Percentiles rank a stretch among this genome's conserved stretches.
These are phyloP conservation scores for Zygosaccharomyces siamensis DNA, from an alignment of 805 yeast species.

Conservation along the genomic window DNA sequence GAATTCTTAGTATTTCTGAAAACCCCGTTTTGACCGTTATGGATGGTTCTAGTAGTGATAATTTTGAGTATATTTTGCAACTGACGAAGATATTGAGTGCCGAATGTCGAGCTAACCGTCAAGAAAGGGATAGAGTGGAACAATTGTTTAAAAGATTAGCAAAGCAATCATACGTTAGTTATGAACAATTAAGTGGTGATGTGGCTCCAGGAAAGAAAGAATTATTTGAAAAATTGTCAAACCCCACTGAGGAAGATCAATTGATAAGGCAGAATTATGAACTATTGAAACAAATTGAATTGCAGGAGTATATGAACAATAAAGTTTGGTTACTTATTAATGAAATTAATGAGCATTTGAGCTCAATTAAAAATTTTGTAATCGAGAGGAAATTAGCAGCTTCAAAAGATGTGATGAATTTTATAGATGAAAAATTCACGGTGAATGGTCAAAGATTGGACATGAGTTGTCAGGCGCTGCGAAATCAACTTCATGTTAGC, in stretches of 20 bases:
- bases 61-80: slow-evolving; percentile 29
- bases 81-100: slow-evolving; percentile 23
- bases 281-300: slow-evolving; percentile 29
- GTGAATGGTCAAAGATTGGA: slow-evolving; percentile 15
- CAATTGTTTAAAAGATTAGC: slow-evolving; percentile 26
- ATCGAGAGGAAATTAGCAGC: slow-evolving; percentile 28
- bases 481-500: slow-evolving; percentile 8
- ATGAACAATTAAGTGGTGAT: slow-evolving; percentile 19
- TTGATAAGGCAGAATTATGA: slow-evolving; percentile 27
- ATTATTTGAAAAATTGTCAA: slow-evolving; percentile 10
- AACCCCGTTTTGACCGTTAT: slow-evolving; percentile 1
- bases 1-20: neutral
- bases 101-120: slow-evolving; percentile 26
- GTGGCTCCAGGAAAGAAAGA: slow-evolving; percentile 14
- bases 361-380: slow-evolving; percentile 28
- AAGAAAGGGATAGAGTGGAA: slow-evolving; percentile 29
- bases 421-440: slow-evolving; percentile 21
- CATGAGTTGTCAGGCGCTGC: slow-evolving; percentile 12
- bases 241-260: slow-evolving; percentile 16
- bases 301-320: slow-evolving; percentile 27
- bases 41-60: slow-evolving; percentile 22
- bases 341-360: slow-evolving; percentile 28
- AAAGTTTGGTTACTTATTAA: slow-evolving; percentile 25
- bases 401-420: slow-evolving; percentile 18
- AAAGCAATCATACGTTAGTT: slow-evolving; percentile 28